phyloP scores from a whole-genome alignment of 768 basidiomycete genomes.

The Coprinopsis marcescibilis region DNA sequence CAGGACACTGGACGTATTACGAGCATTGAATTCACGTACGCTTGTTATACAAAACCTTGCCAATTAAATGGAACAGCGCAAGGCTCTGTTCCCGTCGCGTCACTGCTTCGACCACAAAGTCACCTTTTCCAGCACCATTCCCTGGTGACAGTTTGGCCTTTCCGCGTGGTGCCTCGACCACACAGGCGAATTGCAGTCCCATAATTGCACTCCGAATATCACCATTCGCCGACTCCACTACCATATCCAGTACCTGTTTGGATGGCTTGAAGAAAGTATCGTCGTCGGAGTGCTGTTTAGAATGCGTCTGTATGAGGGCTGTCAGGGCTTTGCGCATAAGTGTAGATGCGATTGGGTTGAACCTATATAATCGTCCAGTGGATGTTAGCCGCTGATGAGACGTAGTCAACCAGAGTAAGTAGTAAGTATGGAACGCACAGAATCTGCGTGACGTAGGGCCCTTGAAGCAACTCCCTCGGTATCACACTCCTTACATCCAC shows the following conservation, averaged over 20 bases:
- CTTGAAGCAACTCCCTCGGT: constrained; percentile 59
- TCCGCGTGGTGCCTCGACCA: constrained; percentile 29
- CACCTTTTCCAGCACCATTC: constrained; percentile 22
- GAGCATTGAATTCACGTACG: constrained; percentile 40
- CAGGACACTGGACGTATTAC: constrained; percentile 1
- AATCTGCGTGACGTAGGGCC: constrained; percentile 76
- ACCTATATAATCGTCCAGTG: constrained; percentile 60
- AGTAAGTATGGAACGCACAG: constrained; percentile 42
- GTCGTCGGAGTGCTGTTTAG: constrained; percentile 14
- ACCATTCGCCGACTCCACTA: constrained; percentile 78
- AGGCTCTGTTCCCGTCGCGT: constrained; percentile 83
- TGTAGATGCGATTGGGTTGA: constrained; percentile 89
- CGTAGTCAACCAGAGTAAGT: constrained; percentile 1
- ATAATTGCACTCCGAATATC: constrained; percentile 94
- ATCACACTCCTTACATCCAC: constrained; percentile 65
- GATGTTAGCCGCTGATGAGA: background rate
- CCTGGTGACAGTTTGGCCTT: no score
- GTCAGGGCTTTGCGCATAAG: constrained; percentile 77
- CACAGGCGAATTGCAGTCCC: constrained; percentile 82
- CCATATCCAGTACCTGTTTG: constrained; percentile 64
- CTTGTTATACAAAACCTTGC: constrained; percentile 94
- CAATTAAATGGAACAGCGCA: constrained; percentile 86
- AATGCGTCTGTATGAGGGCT: constrained; percentile 42
- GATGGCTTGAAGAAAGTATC: constrained; percentile 36
- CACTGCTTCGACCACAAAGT: constrained; percentile 52